Evolutionary conservation across 805 yeast species (phyloP).

Genomic region (Barnettozyma populi): DNA sequence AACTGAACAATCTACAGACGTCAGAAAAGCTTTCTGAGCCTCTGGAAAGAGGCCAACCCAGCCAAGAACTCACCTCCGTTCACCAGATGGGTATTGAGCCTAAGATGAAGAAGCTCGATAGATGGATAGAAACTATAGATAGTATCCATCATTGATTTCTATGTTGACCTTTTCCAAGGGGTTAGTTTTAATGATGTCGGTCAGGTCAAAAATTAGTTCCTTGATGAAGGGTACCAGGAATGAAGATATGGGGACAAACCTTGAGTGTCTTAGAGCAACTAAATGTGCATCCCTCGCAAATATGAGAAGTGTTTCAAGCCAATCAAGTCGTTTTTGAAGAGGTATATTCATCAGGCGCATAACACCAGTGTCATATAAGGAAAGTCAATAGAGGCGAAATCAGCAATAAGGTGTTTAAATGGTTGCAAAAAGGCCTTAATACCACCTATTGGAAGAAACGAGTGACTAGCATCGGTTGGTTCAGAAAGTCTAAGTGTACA

Average conservation of each 20-base stretch:
- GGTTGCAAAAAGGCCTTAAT: background rate
- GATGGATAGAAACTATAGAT: background rate
- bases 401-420: background rate
- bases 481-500: background rate
- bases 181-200: background rate
- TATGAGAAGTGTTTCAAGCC: background rate
- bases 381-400: background rate
- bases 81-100: too few species aligned
- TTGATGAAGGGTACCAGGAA: background rate
- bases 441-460: background rate
- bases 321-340: background rate
- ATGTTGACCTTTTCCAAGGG: background rate
- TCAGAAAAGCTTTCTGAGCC: too few species aligned
- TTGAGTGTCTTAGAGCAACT: background rate
- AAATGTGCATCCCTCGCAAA: background rate
- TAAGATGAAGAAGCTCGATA: background rate
- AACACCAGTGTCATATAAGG: background rate
- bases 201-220: background rate
- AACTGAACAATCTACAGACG: too few species aligned
- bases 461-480: background rate
- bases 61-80: too few species aligned
- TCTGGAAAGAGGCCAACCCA: too few species aligned
- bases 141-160: background rate
- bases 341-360: background rate
- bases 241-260: background rate